Evolutionary conservation across 805 yeast species (phyloP).

Genomic region (Yarrowia sp.): DNA sequence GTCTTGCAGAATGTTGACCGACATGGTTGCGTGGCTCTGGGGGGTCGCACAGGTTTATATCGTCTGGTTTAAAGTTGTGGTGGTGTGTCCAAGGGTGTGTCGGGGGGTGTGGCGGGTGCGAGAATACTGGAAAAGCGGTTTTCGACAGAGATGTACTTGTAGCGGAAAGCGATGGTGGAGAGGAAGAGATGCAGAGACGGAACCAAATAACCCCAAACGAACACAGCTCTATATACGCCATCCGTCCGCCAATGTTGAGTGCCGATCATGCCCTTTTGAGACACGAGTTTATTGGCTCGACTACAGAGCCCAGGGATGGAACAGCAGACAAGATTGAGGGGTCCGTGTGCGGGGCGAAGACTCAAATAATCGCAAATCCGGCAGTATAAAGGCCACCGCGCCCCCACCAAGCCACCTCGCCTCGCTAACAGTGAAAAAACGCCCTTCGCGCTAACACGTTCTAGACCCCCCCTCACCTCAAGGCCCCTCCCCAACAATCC

Average conservation of each 20-base stretch:
- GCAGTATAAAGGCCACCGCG: too few species aligned
- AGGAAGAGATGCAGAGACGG: too few species aligned
- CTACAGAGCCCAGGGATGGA: background rate
- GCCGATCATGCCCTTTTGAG: slow-evolving; percentile 21
- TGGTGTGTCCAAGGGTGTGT: background rate
- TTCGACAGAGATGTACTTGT: too few species aligned
- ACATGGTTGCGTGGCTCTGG: too few species aligned
- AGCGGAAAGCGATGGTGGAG: too few species aligned
- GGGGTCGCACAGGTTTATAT: too few species aligned
- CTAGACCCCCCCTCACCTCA: slow-evolving; percentile 3
- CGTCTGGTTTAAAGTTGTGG: slow-evolving; percentile 16
- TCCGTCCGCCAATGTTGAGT: slow-evolving; percentile 8
- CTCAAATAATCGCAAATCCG: background rate
- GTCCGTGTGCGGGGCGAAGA: background rate
- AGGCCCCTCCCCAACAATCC: slow-evolving; percentile 25
- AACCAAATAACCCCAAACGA: too few species aligned
- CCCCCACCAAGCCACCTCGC: too few species aligned
- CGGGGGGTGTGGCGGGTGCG: background rate
- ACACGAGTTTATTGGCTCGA: slow-evolving; percentile 11
- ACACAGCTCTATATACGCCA: background rate
- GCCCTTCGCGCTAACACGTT: background rate
- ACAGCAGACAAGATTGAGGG: background rate
- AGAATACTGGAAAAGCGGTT: too few species aligned
- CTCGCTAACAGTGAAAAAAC: too few species aligned
- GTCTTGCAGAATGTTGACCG: slow-evolving; percentile 18